Evolutionary conservation across 2,329 filamentous ascomycete genomes (phyloP).

Genomic region (Ilyonectria mors-panacis): DNA sequence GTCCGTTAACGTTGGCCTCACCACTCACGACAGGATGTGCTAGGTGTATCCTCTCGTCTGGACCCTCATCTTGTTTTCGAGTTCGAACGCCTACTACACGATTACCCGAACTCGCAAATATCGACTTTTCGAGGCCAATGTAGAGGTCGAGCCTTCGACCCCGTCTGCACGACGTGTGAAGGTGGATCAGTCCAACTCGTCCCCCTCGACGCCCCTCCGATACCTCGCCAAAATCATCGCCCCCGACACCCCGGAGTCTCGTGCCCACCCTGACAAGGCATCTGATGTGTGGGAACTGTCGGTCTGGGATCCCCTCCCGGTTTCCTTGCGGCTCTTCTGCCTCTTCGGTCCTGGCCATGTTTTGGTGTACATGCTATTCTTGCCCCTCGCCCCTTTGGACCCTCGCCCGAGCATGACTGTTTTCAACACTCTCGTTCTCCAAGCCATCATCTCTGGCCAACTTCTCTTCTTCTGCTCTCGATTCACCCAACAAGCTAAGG

Average conservation of each 20-base stretch:
- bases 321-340: slow-evolving; percentile 86
- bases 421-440: slow-evolving; percentile 84
- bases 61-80: slow-evolving; percentile 75
- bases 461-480: slow-evolving; percentile 80
- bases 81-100: slow-evolving; percentile 84
- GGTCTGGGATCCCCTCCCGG: slow-evolving; percentile 92
- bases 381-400: slow-evolving; percentile 83
- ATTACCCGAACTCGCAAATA: slow-evolving; percentile 88
- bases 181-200: slow-evolving; percentile 79
- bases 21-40: slow-evolving; percentile 33
- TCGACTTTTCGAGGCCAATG: slow-evolving; percentile 88
- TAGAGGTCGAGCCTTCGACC: slow-evolving; percentile 83
- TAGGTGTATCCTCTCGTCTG: slow-evolving; percentile 82
- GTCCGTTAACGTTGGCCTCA: slow-evolving; percentile 8
- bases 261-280: slow-evolving; percentile 85
- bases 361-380: slow-evolving; percentile 89
- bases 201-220: slow-evolving; percentile 82
- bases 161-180: slow-evolving; percentile 90
- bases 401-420: slow-evolving; percentile 88
- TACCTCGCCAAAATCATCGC: slow-evolving; percentile 79
- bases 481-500: slow-evolving; percentile 89
- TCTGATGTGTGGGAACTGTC: slow-evolving; percentile 95
- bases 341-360: slow-evolving; percentile 95
- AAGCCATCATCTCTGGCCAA: slow-evolving; percentile 81
- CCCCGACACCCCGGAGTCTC: slow-evolving; percentile 80